A percentile compares a stretch with the other conserved stretches of the same genome.
Conservation (phyloP, 192 early-diverging fungal genomes). For the Ambispora gerdemannii region DNA sequence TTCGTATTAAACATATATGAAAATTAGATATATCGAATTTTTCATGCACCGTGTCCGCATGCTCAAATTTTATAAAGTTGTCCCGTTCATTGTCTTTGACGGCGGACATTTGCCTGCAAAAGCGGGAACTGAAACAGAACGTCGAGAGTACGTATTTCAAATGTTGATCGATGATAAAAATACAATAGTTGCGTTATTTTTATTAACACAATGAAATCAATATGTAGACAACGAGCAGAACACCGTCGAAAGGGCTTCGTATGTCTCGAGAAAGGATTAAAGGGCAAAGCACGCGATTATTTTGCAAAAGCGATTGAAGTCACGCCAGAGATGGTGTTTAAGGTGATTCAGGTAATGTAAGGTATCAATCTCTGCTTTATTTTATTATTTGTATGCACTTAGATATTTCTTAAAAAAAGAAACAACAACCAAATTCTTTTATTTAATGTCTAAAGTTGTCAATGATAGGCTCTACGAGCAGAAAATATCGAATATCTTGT, state of each 20-base stretch:
- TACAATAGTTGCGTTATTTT: background rate
- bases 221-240: slow-evolving; percentile 55
- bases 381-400: slow-evolving; percentile 18
- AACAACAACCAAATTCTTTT: too few species aligned
- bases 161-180: slow-evolving; percentile 14
- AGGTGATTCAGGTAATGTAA: slow-evolving; percentile 65
- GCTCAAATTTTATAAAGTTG: slow-evolving; percentile 67
- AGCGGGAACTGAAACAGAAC: slow-evolving; percentile 62
- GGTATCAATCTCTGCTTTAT: background rate
- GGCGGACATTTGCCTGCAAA: slow-evolving; percentile 89
- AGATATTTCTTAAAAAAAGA: background rate
- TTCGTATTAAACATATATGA: background rate
- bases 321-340: slow-evolving; percentile 78
- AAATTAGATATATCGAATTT: slow-evolving; percentile 73
- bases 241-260: slow-evolving; percentile 54
- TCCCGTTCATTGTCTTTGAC: slow-evolving; percentile 92
- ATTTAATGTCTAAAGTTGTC: background rate
- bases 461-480: slow-evolving; percentile 50
- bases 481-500: slow-evolving; percentile 75
- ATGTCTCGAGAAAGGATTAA: slow-evolving; percentile 52
- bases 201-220: too few species aligned
- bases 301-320: slow-evolving; percentile 79
- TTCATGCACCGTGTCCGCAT: slow-evolving; percentile 77
- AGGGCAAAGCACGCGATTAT: slow-evolving; percentile 62
- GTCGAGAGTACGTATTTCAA: slow-evolving; percentile 44